phyloP scores from a whole-genome alignment of 495 filamentous ascomycete genomes.

The Pseudomonodictys pantanalensis region DNA sequence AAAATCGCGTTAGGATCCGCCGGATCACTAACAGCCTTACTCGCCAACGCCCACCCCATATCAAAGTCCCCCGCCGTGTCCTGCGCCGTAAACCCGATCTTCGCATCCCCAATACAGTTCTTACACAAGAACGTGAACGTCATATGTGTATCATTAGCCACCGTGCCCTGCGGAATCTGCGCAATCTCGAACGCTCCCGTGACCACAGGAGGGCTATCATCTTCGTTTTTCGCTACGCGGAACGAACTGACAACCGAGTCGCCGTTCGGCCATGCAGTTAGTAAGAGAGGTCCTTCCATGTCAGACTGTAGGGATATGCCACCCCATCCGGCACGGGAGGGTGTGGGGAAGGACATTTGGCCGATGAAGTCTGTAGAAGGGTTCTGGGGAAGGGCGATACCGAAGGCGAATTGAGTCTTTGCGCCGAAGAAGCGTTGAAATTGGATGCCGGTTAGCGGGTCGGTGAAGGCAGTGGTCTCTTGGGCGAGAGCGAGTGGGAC shows the following conservation, averaged over 20 bases:
- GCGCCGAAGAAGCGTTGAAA: constrained; percentile 14
- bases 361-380: constrained; percentile 13
- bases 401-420: constrained; percentile 11
- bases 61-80: not conserved
- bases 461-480: constrained; percentile 2
- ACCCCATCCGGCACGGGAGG: not conserved
- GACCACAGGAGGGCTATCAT: constrained; percentile 6
- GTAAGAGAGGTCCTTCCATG: constrained; percentile 11
- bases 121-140: constrained; percentile 5
- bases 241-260: constrained; percentile 5
- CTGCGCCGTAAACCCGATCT: not conserved
- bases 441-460: constrained; percentile 1
- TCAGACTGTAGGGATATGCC: constrained; percentile 4
- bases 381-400: constrained; percentile 13
- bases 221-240: constrained; percentile 5
- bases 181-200: not conserved
- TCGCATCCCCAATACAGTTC: constrained; percentile 4
- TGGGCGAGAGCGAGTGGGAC: not conserved
- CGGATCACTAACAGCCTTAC: constrained; percentile 1
- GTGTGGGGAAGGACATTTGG: constrained; percentile 3
- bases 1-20: not conserved
- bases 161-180: not conserved
- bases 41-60: constrained; percentile 9
- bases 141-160: constrained; percentile 2
- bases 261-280: constrained; percentile 10